Percentiles rank a stretch among this genome's conserved stretches.
phyloP scores from a whole-genome alignment of 1,284 basidiomycete genomes.

The Butyriboletus regius region DNA sequence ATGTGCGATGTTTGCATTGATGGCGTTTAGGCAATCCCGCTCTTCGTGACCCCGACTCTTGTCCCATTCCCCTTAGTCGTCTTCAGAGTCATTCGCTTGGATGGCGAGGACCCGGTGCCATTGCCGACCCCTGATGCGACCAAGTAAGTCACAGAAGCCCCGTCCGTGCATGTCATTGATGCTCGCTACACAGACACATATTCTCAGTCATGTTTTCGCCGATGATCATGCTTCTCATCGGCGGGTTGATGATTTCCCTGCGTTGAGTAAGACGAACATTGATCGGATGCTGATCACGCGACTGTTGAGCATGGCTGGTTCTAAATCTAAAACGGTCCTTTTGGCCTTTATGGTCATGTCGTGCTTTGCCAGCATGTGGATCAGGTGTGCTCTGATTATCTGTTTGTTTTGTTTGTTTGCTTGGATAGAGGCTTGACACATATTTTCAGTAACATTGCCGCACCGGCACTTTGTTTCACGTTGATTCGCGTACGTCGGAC shows the following conservation, averaged over 20 bases:
- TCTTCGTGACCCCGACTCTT: conserved; percentile 90
- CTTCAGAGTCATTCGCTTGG: conserved; percentile 67
- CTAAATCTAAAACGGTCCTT: conserved; percentile 77
- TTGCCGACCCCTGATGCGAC: conserved; percentile 70
- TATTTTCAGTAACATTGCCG: conserved; percentile 78
- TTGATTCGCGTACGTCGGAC: conserved; percentile 69
- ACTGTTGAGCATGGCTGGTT: conserved; percentile 84
- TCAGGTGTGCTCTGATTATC: conserved; percentile 52
- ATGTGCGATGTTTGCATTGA: conserved; percentile 5
- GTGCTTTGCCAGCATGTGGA: conserved; percentile 99
- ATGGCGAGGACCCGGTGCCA: conserved; percentile 46
- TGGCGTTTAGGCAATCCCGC: conserved; percentile 73
- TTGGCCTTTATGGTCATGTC: conserved; percentile 94
- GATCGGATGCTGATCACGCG: conserved; percentile 92
- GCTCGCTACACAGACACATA: conserved; percentile 45
- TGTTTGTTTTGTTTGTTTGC: conserved; percentile 14
- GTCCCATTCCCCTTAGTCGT: conserved; percentile 88
- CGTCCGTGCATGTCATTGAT: conserved; percentile 1
- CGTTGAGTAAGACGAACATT: conserved; percentile 93
- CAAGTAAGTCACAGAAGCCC: conserved; percentile 49
- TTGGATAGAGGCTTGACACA: conserved; percentile 8
- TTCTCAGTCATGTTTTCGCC: conserved; percentile 80
- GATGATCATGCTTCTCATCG: conserved; percentile 94
- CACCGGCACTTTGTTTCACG: conserved; percentile 96
- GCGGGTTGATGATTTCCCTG: conserved; percentile 97